A percentile compares a stretch with the other conserved stretches of the same genome.
Evolutionary conservation across 2,329 filamentous ascomycete species (phyloP).

Genomic region (Apiospora hydei): DNA sequence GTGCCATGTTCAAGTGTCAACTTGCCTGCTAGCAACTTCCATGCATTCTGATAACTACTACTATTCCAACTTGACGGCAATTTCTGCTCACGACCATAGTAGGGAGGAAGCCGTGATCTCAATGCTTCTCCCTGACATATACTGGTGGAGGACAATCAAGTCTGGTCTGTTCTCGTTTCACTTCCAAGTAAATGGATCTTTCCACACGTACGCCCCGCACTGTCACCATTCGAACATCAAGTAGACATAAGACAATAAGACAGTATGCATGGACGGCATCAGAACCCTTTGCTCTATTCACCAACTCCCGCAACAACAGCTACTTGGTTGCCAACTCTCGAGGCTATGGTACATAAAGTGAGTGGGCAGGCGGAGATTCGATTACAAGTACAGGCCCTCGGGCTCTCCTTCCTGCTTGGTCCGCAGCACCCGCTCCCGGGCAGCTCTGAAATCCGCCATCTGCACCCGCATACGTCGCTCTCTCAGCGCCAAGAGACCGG

Average conservation of each 20-base stretch:
- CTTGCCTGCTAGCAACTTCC: too few species aligned
- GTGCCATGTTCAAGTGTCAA: too few species aligned
- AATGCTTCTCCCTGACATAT: background rate
- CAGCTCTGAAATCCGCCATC: conserved; percentile 96
- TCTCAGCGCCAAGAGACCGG: conserved; percentile 89
- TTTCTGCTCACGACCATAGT: background rate
- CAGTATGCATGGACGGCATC: background rate
- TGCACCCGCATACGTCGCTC: conserved; percentile 98
- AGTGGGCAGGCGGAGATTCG: background rate
- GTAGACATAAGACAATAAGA: background rate
- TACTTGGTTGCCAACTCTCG: background rate
- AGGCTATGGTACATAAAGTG: conserved; percentile 19
- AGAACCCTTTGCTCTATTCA: conserved; percentile 13
- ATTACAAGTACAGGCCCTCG: conserved; percentile 96
- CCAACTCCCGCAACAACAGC: conserved; percentile 13
- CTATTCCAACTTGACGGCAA: background rate
- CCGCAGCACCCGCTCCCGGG: conserved; percentile 92
- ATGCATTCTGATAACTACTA: background rate
- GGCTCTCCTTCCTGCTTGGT: conserved; percentile 99
- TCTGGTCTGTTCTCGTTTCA: background rate
- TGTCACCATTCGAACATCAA: background rate
- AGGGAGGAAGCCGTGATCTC: background rate
- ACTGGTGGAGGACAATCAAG: background rate
- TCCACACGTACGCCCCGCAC: background rate
- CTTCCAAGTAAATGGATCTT: too few species aligned